Conservation (phyloP, 2,329 filamentous ascomycete species). For the Drechmeria coniospora region DNA sequence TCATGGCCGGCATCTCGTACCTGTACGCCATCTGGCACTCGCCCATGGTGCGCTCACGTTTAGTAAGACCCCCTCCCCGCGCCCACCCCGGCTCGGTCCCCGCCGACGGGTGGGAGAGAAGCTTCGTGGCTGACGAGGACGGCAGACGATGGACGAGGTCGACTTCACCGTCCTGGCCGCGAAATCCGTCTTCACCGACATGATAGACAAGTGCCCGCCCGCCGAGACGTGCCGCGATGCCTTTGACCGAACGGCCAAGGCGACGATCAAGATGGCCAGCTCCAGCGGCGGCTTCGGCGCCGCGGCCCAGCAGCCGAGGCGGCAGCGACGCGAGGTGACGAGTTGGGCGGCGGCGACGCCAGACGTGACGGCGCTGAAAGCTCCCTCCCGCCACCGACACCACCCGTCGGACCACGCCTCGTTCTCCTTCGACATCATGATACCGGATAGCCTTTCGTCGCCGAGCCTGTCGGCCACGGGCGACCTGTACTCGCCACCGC, state of each 20-base stretch:
- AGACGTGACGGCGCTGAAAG: conserved; percentile 10
- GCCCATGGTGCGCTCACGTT: conserved; percentile 64
- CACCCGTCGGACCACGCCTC: conserved; percentile 16
- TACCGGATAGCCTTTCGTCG: conserved; percentile 26
- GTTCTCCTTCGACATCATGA: conserved; percentile 19
- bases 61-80: conserved; percentile 45
- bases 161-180: conserved; percentile 90
- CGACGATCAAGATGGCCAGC: conserved; percentile 88
- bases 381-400: conserved; percentile 10
- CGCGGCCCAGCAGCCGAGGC: conserved; percentile 13
- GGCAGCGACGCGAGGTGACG: conserved; percentile 12
- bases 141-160: conserved; percentile 77
- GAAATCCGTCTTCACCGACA: conserved; percentile 78
- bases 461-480: conserved; percentile 21
- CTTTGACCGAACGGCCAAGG: conserved; percentile 88
- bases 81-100: too few relatives aligned
- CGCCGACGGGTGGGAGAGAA: too few relatives aligned
- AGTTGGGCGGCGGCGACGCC: conserved; percentile 15
- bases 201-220: conserved; percentile 88
- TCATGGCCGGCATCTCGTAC: conserved; percentile 95
- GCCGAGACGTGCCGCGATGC: conserved; percentile 90
- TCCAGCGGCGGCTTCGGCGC: conserved; percentile 67
- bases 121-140: not conserved
- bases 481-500: conserved; percentile 23
- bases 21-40: conserved; percentile 97